Evolutionary conservation across 2,329 filamentous ascomycete genomes (phyloP).

Genomic region (Fonsecaea erecta): DNA sequence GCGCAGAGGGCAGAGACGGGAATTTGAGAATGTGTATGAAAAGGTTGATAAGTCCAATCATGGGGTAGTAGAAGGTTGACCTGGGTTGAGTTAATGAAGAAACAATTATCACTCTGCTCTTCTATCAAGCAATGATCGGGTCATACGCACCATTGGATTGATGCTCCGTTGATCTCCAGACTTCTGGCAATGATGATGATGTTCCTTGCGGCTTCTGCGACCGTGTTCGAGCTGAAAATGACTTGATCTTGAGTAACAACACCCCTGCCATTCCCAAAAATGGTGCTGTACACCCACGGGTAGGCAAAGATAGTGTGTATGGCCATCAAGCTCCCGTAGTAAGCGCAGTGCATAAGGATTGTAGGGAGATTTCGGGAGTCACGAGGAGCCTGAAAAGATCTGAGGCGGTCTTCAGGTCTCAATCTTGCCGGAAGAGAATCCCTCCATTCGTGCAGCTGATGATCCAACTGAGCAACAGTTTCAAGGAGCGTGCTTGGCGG

Average conservation of each 20-base stretch:
- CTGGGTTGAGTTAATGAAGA: not conserved
- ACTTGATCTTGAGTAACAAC: not conserved
- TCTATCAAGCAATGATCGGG: not conserved
- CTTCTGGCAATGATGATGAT: not conserved
- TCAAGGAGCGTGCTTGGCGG: too few species aligned
- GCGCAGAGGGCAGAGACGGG: not conserved
- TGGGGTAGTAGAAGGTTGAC: slow-evolving; percentile 9
- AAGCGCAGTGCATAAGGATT: not conserved
- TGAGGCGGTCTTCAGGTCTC: not conserved
- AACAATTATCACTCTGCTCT: not conserved
- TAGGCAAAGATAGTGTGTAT: slow-evolving; percentile 9
- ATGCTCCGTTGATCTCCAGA: slow-evolving; percentile 6
- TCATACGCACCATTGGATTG: not conserved
- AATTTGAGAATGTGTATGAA: slow-evolving; percentile 11
- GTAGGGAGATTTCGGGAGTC: not conserved
- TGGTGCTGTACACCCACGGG: slow-evolving; percentile 10
- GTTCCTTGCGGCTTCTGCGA: slow-evolving; percentile 5
- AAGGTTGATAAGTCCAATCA: slow-evolving; percentile 14
- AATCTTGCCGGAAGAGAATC: too few species aligned
- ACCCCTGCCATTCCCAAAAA: not conserved
- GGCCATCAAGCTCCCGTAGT: not conserved
- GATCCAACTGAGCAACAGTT: slow-evolving; percentile 7
- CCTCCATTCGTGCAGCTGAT: slow-evolving; percentile 1
- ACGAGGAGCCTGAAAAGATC: not conserved
- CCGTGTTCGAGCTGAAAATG: not conserved